Conservation (phyloP, 23 red algal species). For the Agarophyton chilense region DNA sequence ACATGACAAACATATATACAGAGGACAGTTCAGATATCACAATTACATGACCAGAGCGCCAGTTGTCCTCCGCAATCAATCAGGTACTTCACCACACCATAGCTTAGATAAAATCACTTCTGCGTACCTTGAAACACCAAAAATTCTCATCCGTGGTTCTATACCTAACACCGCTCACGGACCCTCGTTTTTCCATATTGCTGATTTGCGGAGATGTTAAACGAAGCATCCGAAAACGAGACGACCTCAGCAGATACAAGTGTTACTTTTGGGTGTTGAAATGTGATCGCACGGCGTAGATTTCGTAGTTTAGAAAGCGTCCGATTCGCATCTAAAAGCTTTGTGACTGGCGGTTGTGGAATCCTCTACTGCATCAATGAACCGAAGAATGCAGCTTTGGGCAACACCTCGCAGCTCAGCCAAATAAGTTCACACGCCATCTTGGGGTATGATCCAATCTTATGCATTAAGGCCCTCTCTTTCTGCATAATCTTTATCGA, state of each 20-base stretch:
- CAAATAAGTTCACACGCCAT: neutral
- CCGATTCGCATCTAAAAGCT: conserved; percentile 6
- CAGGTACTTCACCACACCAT: too few species aligned
- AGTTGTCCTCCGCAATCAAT: too few species aligned
- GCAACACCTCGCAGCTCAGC: neutral
- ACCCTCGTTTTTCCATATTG: neutral
- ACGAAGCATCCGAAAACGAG: conserved; percentile 33
- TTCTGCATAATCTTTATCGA: neutral
- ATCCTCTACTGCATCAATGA: neutral
- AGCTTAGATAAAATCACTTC: too few species aligned
- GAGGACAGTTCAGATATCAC: too few species aligned
- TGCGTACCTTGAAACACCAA: too few species aligned
- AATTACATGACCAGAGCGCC: too few species aligned
- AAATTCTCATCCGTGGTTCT: too few species aligned
- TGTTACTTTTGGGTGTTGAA: neutral
- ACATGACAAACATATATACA: too few species aligned
- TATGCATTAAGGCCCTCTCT: neutral
- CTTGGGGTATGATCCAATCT: neutral
- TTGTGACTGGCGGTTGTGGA: neutral
- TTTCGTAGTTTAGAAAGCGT: neutral
- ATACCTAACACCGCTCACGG: conserved; percentile 13
- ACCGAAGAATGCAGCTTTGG: conserved; percentile 18
- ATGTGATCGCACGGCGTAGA: neutral
- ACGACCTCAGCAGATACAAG: neutral
- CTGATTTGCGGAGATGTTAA: neutral